These are phyloP conservation scores for Populus tomentosa DNA, from an alignment of 441 rosid genomes.

Conservation along the genomic window DNA sequence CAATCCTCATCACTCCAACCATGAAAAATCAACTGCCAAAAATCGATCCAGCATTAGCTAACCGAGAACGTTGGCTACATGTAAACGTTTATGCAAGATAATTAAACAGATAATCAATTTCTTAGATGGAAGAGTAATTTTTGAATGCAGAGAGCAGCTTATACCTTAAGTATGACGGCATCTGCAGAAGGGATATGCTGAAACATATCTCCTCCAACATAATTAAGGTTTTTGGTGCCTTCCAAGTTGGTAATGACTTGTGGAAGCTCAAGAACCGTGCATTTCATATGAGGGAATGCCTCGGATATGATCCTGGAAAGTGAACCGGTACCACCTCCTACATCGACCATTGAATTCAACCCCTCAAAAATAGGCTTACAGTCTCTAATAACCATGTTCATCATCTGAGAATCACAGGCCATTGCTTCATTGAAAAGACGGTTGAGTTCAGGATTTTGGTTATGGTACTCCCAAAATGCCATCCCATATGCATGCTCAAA, in stretches of 20 bases:
- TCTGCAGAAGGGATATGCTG: slow-evolving; percentile 39
- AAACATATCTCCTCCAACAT: slow-evolving; percentile 42
- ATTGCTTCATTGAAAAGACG: slow-evolving; percentile 26
- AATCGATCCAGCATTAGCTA: not conserved
- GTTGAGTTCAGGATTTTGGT: slow-evolving; percentile 20
- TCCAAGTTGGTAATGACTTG: slow-evolving; percentile 24
- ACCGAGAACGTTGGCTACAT: no score
- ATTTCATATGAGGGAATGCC: slow-evolving; percentile 29
- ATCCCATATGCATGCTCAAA: slow-evolving; percentile 36
- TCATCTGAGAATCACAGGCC: slow-evolving; percentile 39
- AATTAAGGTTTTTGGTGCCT: slow-evolving; percentile 26
- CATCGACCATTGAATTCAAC: slow-evolving; percentile 32
- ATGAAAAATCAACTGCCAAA: slow-evolving; percentile 34
- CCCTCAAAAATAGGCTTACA: slow-evolving; percentile 27
- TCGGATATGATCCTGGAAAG: slow-evolving; percentile 30
- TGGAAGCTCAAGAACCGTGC: slow-evolving; percentile 41
- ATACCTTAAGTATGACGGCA: slow-evolving; percentile 37
- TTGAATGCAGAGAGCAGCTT: not conserved
- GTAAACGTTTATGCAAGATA: not conserved
- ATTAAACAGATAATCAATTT: not conserved
- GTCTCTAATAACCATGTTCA: slow-evolving; percentile 29
- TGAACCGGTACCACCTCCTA: slow-evolving; percentile 38
- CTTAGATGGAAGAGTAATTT: not conserved
- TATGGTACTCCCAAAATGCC: slow-evolving; percentile 26
- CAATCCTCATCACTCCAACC: slow-evolving; percentile 38